phyloP scores from a whole-genome alignment of 108 stramenopile genomes.

The Schizochytrium sp. region DNA sequence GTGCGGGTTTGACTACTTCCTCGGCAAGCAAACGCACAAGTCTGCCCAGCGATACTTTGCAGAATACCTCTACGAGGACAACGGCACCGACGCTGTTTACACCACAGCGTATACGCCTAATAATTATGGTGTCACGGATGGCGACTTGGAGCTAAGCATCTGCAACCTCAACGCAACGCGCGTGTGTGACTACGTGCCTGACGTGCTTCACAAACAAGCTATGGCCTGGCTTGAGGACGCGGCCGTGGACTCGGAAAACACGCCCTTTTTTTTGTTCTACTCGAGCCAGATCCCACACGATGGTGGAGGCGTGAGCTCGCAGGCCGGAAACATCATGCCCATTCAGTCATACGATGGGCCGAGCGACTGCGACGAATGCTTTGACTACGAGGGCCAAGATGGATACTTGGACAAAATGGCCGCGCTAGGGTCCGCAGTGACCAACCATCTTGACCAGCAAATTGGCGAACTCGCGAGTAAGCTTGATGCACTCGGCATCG shows the following conservation, averaged over 20 bases:
- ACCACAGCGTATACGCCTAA: not conserved
- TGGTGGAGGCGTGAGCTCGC: not conserved
- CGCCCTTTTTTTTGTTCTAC: not conserved
- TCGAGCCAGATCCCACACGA: not conserved
- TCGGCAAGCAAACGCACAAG: not conserved
- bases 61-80: not conserved
- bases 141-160: not conserved
- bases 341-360: not conserved
- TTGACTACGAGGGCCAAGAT: not conserved
- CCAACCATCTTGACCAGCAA: constrained; percentile 7
- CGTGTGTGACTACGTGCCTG: not conserved
- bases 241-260: not conserved
- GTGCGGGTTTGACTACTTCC: not conserved
- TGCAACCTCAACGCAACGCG: not conserved
- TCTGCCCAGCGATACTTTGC: not conserved
- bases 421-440: not conserved
- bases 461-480: not conserved
- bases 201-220: not conserved
- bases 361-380: not conserved
- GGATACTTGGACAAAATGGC: not conserved
- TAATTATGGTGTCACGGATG: not conserved
- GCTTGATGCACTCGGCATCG: not conserved
- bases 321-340: not conserved
- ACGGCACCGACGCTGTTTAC: not conserved
- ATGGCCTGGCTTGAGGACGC: not conserved